Percentiles rank a stretch among this genome's conserved stretches.
These are phyloP conservation scores for Protostelium mycophagum DNA, from an alignment of 78 protist species.

Conservation along the genomic window DNA sequence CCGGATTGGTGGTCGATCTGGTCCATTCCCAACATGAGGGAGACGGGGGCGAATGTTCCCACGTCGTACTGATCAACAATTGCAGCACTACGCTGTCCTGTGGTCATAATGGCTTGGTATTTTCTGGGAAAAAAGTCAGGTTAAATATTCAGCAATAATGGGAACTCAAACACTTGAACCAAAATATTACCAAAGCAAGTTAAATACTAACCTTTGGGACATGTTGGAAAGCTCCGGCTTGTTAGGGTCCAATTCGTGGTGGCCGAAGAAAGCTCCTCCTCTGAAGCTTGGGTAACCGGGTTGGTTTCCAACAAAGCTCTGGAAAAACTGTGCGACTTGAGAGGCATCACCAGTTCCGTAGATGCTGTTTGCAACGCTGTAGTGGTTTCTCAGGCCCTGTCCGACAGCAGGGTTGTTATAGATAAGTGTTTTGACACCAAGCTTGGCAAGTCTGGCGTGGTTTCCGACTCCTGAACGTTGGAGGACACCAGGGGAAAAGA, in stretches of 20 bases:
- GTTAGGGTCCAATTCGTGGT: not conserved
- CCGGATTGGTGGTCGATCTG: not conserved
- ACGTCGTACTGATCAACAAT: too few species aligned
- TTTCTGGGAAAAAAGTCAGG: too few species aligned
- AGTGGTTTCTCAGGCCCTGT: not conserved
- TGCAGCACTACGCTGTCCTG: too few species aligned
- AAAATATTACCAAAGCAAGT: too few species aligned
- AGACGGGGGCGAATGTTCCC: not conserved
- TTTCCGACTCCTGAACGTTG: not conserved
- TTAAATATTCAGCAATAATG: too few species aligned
- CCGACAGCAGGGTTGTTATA: not conserved
- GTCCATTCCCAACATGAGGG: not conserved
- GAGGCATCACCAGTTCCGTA: not conserved
- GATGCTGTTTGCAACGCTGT: not conserved
- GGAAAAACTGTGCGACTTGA: not conserved
- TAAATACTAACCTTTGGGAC: too few species aligned
- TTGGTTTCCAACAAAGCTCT: too few species aligned
- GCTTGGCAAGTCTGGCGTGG: not conserved
- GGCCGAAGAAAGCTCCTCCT: not conserved
- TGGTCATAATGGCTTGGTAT: too few species aligned
- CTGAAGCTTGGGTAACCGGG: too few species aligned
- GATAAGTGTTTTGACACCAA: not conserved
- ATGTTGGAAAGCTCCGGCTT: not conserved
- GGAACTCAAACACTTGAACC: too few species aligned
- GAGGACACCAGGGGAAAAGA: not conserved